phyloP scores from a whole-genome alignment of 139 green algal species.

The Picochlorum sp. region DNA sequence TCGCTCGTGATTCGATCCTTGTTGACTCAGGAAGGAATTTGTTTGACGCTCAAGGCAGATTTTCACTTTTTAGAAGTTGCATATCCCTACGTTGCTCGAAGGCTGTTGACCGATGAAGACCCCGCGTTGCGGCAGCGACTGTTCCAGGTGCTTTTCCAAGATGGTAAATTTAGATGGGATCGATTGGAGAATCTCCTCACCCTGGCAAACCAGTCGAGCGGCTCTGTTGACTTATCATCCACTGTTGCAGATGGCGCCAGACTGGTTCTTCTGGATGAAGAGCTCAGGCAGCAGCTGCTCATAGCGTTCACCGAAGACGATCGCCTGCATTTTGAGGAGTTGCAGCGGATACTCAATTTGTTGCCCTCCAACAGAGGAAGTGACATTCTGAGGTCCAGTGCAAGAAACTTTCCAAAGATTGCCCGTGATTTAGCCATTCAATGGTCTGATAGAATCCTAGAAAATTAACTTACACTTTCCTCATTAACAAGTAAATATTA shows the following conservation, averaged over 20 bases:
- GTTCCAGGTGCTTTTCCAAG: conserved; percentile 81
- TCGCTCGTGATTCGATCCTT: conserved; percentile 85
- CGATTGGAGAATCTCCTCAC: conserved; percentile 90
- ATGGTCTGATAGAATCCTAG: conserved; percentile 38
- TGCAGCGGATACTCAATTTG: conserved; percentile 51
- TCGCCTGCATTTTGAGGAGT: conserved; percentile 76
- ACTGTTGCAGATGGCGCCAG: conserved; percentile 63
- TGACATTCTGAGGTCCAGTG: conserved; percentile 22
- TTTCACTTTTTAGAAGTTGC: conserved; percentile 98
- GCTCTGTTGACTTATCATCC: conserved; percentile 73
- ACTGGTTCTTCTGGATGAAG: conserved; percentile 68
- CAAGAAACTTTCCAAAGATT: conserved; percentile 36
- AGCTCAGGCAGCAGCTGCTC: conserved; percentile 74
- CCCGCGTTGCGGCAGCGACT: conserved; percentile 85
- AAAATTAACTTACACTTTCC: conserved; percentile 55
- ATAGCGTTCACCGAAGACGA: conserved; percentile 92
- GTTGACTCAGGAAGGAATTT: conserved; percentile 91
- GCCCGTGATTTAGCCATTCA: conserved; percentile 37
- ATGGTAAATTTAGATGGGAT: conserved; percentile 90
- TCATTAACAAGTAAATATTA: conserved; percentile 82
- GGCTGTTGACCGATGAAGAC: conserved; percentile 94
- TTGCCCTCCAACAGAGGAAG: conserved; percentile 7
- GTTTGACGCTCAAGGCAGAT: conserved; percentile 86
- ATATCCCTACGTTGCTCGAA: conserved; percentile 55
- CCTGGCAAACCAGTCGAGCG: conserved; percentile 45